phyloP scores from a whole-genome alignment of 2,329 filamentous ascomycete genomes.

The Furcasterigmium sp. region DNA sequence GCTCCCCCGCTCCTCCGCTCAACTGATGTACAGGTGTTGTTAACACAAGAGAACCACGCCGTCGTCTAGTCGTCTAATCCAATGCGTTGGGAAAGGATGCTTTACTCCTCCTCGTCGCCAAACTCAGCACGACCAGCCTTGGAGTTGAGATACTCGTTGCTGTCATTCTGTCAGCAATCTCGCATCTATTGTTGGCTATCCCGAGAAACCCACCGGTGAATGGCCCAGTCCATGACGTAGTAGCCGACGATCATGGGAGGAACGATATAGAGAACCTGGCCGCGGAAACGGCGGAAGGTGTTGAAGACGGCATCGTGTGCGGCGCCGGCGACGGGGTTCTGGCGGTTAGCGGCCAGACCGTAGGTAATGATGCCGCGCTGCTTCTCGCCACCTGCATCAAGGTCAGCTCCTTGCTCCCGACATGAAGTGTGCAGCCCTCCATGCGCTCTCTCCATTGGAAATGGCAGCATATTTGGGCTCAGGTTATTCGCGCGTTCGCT shows the following conservation, averaged over 20 bases:
- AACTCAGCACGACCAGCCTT: slow-evolving; percentile 64
- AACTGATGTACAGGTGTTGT: slow-evolving; percentile 17
- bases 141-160: slow-evolving; percentile 78
- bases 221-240: slow-evolving; percentile 83
- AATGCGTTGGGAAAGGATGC: background rate
- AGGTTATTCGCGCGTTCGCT: too few species aligned
- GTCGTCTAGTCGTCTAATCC: slow-evolving; percentile 16
- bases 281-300: slow-evolving; percentile 78
- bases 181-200: background rate
- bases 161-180: slow-evolving; percentile 24
- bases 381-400: slow-evolving; percentile 44
- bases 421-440: background rate
- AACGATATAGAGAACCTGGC: slow-evolving; percentile 84
- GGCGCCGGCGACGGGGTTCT: slow-evolving; percentile 77
- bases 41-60: slow-evolving; percentile 38
- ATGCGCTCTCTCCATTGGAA: background rate
- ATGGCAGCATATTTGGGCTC: too few species aligned
- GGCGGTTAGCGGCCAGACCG: slow-evolving; percentile 78
- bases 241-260: slow-evolving; percentile 77
- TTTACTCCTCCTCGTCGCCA: slow-evolving; percentile 33
- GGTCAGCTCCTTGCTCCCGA: slow-evolving; percentile 5
- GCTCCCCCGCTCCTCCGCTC: slow-evolving; percentile 23
- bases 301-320: slow-evolving; percentile 88
- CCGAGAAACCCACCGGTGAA: slow-evolving; percentile 64
- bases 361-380: slow-evolving; percentile 66